Evolutionary conservation across 805 yeast genomes (phyloP).

Genomic region (Schwanniomyces sp.): DNA sequence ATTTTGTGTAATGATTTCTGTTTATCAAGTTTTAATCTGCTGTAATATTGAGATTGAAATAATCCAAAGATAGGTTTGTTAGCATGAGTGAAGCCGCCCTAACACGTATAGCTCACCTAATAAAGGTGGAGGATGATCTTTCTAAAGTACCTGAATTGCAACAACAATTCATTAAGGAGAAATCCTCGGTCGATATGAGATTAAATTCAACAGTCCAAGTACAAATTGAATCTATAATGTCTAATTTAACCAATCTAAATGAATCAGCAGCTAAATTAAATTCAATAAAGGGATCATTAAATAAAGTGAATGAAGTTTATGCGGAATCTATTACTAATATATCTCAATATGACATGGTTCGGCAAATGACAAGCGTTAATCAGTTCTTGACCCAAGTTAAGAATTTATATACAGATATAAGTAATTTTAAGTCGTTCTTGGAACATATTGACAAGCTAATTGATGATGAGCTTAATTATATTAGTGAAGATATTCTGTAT

Average conservation of each 20-base stretch:
- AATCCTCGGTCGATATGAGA: conserved; percentile 72
- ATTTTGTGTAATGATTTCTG: no score
- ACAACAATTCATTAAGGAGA: conserved; percentile 64
- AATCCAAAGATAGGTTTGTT: neutral
- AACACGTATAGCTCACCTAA: conserved; percentile 37
- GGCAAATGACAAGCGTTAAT: conserved; percentile 64
- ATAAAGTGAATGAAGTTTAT: conserved; percentile 49
- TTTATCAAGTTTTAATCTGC: neutral
- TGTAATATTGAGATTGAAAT: neutral
- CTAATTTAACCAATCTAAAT: conserved; percentile 51
- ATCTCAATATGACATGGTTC: conserved; percentile 66
- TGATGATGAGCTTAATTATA: conserved; percentile 40
- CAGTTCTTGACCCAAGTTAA: conserved; percentile 73
- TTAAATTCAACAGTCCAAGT: conserved; percentile 67
- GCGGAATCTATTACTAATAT: conserved; percentile 60
- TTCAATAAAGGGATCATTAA: conserved; percentile 39
- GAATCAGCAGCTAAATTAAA: conserved; percentile 37
- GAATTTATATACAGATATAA: conserved; percentile 60
- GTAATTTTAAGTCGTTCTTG: conserved; percentile 52
- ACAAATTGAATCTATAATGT: conserved; percentile 57
- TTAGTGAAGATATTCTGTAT: conserved; percentile 31
- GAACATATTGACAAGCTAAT: conserved; percentile 53
- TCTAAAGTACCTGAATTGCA: conserved; percentile 52
- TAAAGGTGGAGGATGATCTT: conserved; percentile 52
- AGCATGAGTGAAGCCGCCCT: conserved; percentile 43